Percentiles rank a stretch among this genome's conserved stretches.
phyloP scores from a whole-genome alignment of 345 rosid species.

The Jatropha curcas region DNA sequence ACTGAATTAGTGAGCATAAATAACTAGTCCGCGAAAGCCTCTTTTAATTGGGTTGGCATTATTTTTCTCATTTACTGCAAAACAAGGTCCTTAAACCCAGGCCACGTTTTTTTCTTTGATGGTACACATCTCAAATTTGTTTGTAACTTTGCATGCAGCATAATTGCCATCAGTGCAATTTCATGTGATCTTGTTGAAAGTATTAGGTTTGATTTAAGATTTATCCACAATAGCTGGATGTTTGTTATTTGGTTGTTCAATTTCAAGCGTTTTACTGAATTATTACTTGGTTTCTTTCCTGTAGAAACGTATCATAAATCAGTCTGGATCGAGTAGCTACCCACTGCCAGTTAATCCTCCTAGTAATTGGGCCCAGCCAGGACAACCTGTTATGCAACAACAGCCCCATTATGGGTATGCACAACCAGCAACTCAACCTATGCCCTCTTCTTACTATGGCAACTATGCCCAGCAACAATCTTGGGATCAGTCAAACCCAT shows the following conservation, averaged over 20 bases:
- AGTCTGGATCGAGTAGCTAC: constrained; percentile 11
- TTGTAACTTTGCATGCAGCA: background rate
- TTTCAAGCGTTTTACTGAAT: background rate
- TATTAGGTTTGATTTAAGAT: background rate
- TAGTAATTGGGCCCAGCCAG: constrained; percentile 22
- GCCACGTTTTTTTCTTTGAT: background rate
- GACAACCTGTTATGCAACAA: constrained; percentile 22
- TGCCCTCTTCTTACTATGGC: constrained; percentile 12
- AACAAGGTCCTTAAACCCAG: background rate
- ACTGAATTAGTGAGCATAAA: too few species aligned
- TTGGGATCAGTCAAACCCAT: constrained; percentile 27
- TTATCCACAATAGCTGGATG: background rate
- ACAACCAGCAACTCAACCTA: constrained; percentile 19
- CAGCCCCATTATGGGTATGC: constrained; percentile 26
- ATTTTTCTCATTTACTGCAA: background rate
- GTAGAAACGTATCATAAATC: constrained; percentile 29
- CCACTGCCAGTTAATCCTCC: constrained; percentile 17
- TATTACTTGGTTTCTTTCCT: background rate
- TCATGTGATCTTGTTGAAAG: background rate
- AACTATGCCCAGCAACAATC: constrained; percentile 22
- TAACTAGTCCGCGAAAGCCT: too few species aligned
- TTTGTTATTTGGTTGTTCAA: background rate
- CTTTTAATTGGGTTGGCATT: background rate
- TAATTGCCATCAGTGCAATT: background rate
- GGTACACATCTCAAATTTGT: background rate